Base-by-base conservation (phyloP, 371 early-diverging fungal genomes). In the Mucor mucedo region DNA sequence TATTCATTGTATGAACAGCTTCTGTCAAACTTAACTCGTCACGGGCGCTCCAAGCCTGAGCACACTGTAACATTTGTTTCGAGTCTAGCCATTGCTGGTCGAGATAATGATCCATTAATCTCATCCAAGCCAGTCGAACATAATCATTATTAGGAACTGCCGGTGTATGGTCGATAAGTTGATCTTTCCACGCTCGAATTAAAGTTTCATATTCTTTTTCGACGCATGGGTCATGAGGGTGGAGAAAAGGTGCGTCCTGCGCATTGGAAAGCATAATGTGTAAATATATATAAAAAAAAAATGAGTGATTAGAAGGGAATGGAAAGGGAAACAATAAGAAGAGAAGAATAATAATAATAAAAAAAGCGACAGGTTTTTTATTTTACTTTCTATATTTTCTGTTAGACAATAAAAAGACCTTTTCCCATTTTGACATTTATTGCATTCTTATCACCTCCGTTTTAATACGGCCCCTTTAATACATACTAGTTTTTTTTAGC, bases 11-110 rank as follows among this genome's bases (percentile, higher is more conserved):
- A 58, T 66, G 76, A 2, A 74, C 74, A 1, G 76, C 79, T 48
- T 79, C 76, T 8, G 52, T 38, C 2, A 70, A 14, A 21, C 59
- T 62, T 10, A 76, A 47, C 5, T 64, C 55, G 14, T 68, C 63
- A n/a, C 69, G 71, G 4, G 63, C 56, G 16, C 74, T 76, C 79
- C 79, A 79, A 28, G 74, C 74, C 50, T 76, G 76, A 27, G 79
- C 79, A 41, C 79, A 79, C 35, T 74, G 72, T 1, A 79, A 62
- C 71, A 79, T 74, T 35, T 70, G 74, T 35, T 79, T 76, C 5
- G 79, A 70, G 38, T 79, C 79, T 14, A 71, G 14, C 79, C 76
- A 79, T 38, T 73, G 72, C 33, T 71, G 74, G 35, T 79, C 79
- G n/a, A 79, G 65, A 52, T 71, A 71, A 9, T 72, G 70, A 47